Evolutionary conservation across 2,329 filamentous ascomycete genomes (phyloP), one percentile per base, ranked within the genome.

Genomic region (Fusarium nodosum): DNA sequence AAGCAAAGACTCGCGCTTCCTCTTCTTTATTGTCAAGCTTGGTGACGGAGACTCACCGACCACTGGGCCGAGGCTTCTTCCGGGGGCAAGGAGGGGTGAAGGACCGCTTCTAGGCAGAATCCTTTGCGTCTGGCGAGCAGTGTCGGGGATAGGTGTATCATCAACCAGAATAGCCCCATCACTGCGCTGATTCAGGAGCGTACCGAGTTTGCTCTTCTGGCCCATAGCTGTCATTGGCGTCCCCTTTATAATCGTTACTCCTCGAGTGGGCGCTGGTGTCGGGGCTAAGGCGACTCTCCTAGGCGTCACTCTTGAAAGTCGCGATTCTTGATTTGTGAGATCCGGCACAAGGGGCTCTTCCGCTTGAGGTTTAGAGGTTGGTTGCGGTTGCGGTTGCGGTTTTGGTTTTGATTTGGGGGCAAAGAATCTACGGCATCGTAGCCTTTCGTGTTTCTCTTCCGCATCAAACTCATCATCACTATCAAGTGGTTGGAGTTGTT

Each of bases 1-100:
- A 24, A 84, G 61, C 3, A 76, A 65, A 2, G 75, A 63, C 42
- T 81, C 73, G 56, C 80, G 77, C 74, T 87, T 88, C 41, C 84
- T 80, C 71, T 87, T 86, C 56, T 77, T 79, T 74, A 78, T 76
- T 3, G 69, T 48, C 20, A 68, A 58, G 38, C 64, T 70, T 7
- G 69, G 56, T 2, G 71, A 78, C 2, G 73, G 76, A 18, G 76
- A 76, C 11, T 72, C 67, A n/a, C 69, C 64, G 38, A 48, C 51
- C 11, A 39, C 31, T 26, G 34, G 46, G 15, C 50, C 39, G 7
- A 58, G 22, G 13, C 60, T 47, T 28, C 70, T 64, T 28, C 66
- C 67, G 4, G 71, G 42, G 11, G 59, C 56, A 11, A 77, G 71
- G 3, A 76, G 38, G 1, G 79, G 79, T 5, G 78, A 77, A 7